Evolutionary conservation across 441 rosid genomes (phyloP).

Genomic region (Isatis lusitanica): DNA sequence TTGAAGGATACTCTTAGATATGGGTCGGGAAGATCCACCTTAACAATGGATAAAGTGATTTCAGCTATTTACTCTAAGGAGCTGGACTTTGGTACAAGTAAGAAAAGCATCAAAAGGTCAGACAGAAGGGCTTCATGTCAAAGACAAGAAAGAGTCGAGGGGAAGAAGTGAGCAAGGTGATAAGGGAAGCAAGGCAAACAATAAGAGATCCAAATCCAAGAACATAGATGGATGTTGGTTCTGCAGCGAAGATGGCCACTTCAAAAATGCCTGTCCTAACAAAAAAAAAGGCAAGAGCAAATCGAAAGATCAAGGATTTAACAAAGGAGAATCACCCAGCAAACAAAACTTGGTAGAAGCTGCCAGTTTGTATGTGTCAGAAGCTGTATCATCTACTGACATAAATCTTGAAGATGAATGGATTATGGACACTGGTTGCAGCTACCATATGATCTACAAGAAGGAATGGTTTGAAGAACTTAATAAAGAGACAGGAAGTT

Average conservation of each 20-base stretch:
- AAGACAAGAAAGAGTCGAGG: background rate
- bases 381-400: background rate
- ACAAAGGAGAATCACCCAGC: background rate
- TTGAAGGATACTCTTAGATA: background rate
- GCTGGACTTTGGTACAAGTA: background rate
- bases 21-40: background rate
- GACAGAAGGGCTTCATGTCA: background rate
- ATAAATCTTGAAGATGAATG: background rate
- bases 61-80: background rate
- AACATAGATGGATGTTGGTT: background rate
- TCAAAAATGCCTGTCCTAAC: background rate
- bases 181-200: background rate
- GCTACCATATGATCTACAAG: background rate
- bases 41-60: background rate
- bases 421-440: background rate
- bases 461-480: background rate
- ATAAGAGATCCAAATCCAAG: background rate
- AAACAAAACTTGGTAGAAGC: background rate
- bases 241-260: background rate
- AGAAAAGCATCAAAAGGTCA: background rate
- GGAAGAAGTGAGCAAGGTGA: background rate
- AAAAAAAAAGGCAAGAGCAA: background rate
- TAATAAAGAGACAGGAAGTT: background rate
- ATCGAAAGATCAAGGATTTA: accelerated
- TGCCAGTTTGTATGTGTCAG: background rate